phyloP scores from a whole-genome alignment of 805 yeast species.

The Citeromyces matritensis region DNA sequence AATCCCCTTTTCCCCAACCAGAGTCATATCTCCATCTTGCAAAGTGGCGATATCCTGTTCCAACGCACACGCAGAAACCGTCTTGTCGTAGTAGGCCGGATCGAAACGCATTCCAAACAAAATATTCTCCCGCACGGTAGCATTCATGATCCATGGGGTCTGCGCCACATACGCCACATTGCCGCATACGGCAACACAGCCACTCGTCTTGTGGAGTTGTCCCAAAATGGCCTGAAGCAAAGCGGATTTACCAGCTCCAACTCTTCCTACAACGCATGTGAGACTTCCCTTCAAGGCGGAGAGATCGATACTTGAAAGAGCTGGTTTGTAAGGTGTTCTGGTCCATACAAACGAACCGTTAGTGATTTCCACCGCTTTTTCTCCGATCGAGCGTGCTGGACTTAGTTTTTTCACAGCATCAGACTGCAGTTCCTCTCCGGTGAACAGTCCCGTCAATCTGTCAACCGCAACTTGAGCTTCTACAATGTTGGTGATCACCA shows the following conservation, averaged over 20 bases:
- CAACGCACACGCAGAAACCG: slow-evolving; percentile 82
- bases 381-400: slow-evolving; percentile 7
- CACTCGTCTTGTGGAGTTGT: slow-evolving; percentile 17
- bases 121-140: slow-evolving; percentile 81
- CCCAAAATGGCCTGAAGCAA: slow-evolving; percentile 40
- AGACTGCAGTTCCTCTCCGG: slow-evolving; percentile 17
- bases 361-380: slow-evolving; percentile 21
- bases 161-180: slow-evolving; percentile 49
- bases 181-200: slow-evolving; percentile 16
- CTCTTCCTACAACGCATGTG: slow-evolving; percentile 50
- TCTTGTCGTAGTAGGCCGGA: slow-evolving; percentile 62
- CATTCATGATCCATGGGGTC: slow-evolving; percentile 95
- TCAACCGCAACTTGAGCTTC: slow-evolving; percentile 45
- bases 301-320: slow-evolving; percentile 32
- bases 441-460: slow-evolving; percentile 34
- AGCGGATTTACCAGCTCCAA: slow-evolving; percentile 56
- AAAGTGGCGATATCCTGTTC: slow-evolving; percentile 61
- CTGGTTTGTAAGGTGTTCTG: slow-evolving; percentile 15
- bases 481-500: slow-evolving; percentile 35
- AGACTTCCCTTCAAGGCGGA: slow-evolving; percentile 35
- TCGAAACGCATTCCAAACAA: slow-evolving; percentile 81
- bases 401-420: slow-evolving; percentile 22
- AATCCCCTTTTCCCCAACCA: slow-evolving; percentile 96
- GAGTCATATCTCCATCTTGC: slow-evolving; percentile 82
- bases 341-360: slow-evolving; percentile 46